phyloP scores from a whole-genome alignment of 2,329 filamentous ascomycete species.

The Ceratocystis ficicola region DNA sequence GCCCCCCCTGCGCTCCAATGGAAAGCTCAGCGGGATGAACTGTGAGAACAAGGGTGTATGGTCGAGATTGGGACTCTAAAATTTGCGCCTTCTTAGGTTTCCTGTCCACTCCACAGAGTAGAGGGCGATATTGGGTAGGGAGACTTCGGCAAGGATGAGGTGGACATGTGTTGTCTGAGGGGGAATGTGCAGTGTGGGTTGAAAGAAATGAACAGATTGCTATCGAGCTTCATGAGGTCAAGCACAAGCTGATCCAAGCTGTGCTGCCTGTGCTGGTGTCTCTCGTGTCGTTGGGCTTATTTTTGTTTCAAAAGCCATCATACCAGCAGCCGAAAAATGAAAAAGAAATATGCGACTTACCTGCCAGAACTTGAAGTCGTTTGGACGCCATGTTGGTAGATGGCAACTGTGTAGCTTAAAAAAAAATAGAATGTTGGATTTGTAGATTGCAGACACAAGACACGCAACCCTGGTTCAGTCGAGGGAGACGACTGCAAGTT shows the following conservation, averaged over 20 bases:
- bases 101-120: background rate
- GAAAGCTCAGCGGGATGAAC: background rate
- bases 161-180: background rate
- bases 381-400: constrained; percentile 18
- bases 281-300: background rate
- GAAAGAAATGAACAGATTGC: too few species aligned
- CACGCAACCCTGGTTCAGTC: background rate
- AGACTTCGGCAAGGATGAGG: background rate
- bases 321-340: background rate
- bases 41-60: background rate
- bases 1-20: constrained; percentile 6
- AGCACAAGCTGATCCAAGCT: background rate
- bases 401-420: background rate
- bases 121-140: background rate
- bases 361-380: constrained; percentile 20
- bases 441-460: background rate
- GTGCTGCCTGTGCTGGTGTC: background rate
- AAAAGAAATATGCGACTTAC: constrained; percentile 12
- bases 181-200: background rate
- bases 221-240: background rate
- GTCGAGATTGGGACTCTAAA: background rate
- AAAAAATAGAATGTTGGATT: background rate
- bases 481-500: background rate
- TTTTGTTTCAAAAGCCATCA: constrained; percentile 1
- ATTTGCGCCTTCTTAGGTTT: background rate